Conservation (phyloP, 2,329 filamentous ascomycete species). For the Sclerotinia trifoliorum region DNA sequence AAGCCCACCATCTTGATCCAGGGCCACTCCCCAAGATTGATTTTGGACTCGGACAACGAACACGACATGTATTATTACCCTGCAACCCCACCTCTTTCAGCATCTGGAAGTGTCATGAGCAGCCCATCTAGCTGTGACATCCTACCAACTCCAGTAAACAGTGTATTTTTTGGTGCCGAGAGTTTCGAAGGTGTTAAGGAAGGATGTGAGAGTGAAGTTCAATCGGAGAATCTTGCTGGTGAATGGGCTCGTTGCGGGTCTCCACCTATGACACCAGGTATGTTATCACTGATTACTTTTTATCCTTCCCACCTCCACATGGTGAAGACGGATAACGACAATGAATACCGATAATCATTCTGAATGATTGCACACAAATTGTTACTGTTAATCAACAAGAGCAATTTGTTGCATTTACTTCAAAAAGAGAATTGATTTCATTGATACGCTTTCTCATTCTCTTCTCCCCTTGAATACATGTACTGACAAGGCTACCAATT, state of each 20-base stretch:
- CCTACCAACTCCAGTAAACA: conserved; percentile 79
- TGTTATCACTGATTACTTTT: conserved; percentile 44
- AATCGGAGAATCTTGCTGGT: conserved; percentile 68
- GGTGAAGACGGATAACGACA: not conserved
- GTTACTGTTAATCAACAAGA: not conserved
- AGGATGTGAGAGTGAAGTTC: conserved; percentile 66
- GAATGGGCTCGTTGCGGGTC: conserved; percentile 78
- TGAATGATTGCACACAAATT: not conserved
- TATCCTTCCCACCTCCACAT: not conserved
- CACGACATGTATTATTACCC: conserved; percentile 70
- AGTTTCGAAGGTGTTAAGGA: conserved; percentile 68
- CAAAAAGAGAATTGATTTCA: not conserved
- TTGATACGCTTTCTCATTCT: not conserved
- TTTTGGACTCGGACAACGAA: conserved; percentile 73
- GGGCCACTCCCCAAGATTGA: conserved; percentile 54
- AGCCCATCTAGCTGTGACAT: conserved; percentile 79
- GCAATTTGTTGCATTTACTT: not conserved
- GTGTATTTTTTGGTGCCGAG: conserved; percentile 71
- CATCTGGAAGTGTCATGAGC: conserved; percentile 79
- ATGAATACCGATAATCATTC: not conserved
- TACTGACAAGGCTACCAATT: conserved; percentile 22
- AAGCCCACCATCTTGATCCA: conserved; percentile 71
- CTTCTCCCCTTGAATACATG: not conserved
- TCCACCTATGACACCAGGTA: conserved; percentile 88
- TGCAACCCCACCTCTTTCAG: conserved; percentile 82